Base-by-base conservation (phyloP, 208 protist genomes). In the Trypanosoma cruzi region DNA sequence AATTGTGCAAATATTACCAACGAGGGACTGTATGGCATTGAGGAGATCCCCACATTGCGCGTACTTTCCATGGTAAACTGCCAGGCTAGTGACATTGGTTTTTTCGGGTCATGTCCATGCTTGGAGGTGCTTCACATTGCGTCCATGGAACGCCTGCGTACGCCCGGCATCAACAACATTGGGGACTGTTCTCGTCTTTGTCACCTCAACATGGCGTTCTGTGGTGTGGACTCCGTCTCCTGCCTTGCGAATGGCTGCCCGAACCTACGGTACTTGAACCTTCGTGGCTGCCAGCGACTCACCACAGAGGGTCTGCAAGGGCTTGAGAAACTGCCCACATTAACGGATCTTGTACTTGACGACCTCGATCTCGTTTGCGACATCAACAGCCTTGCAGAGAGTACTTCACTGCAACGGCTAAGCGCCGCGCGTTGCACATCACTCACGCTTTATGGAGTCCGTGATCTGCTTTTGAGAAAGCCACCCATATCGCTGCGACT, bases 171-270 rank as follows among this genome's bases (percentile, higher is more conserved):
- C 46, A 31, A 60, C 44, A 81, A 81, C 1, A 36, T 90, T 11
- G 81, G 86, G 65, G 37, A 22, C 34, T 79, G 70, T 54, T 16
- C 58, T 20, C 64, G 48, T 14, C 69, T 90, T 28, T 46, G 65
- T 50, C 81, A 85, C 64, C 68, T 89, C 22, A 68, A 86, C 61
- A 72, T 89, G 29, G 55, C 78, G 26, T 79, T 67, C n/a, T 82
- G 73, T 7, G 69, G 66, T 11, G 75, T 89, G 32, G 36, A 70
- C 32, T 68, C 65, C 16, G 61, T 87, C 1, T 40, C 50, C 34
- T 82, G 75, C 28, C 66, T 87, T 22, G 48, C 62, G 18, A 55
- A 29, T 24, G 82, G 82, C 32, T 83, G 69, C 55, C 68, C 42
- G 1, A 61, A 61, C 18, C 59, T 87, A 28, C 64, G 67, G 40